These are phyloP conservation scores for Saccharomyces hybrid DNA, from an alignment of 1,139 yeast species.

Conservation along the genomic window DNA sequence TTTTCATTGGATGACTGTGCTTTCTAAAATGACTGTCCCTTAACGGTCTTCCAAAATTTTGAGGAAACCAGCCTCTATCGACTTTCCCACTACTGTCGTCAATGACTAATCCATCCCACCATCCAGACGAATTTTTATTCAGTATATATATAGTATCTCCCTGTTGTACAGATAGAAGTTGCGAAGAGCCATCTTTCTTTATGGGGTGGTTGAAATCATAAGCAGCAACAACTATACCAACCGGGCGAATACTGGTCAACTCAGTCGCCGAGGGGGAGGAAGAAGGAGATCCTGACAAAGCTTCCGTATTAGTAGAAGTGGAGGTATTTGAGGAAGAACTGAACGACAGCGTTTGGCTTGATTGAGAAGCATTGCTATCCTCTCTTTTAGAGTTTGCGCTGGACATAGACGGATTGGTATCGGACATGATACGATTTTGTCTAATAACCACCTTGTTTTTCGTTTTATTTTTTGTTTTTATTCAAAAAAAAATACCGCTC, in stretches of 20 bases:
- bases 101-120: slow-evolving; percentile 68
- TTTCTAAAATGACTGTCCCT: slow-evolving; percentile 9
- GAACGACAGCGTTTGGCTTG: background rate
- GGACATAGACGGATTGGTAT: background rate
- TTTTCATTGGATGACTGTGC: slow-evolving; percentile 1
- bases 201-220: slow-evolving; percentile 16
- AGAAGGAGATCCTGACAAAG: background rate
- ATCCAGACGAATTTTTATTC: slow-evolving; percentile 47
- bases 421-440: background rate
- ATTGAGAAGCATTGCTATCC: background rate
- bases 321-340: background rate
- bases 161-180: slow-evolving; percentile 12
- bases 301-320: background rate
- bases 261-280: background rate
- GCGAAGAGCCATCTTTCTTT: slow-evolving; percentile 12
- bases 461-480: background rate
- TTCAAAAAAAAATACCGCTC: background rate
- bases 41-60: slow-evolving; percentile 35
- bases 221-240: slow-evolving; percentile 26
- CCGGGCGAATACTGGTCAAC: slow-evolving; percentile 20
- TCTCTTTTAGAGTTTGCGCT: background rate
- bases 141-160: slow-evolving; percentile 34
- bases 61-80: slow-evolving; percentile 73
- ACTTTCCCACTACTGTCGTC: slow-evolving; percentile 25
- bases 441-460: background rate